Base-by-base conservation (phyloP, 371 early-diverging fungal species). In the Syncephalis plumigaleata region DNA sequence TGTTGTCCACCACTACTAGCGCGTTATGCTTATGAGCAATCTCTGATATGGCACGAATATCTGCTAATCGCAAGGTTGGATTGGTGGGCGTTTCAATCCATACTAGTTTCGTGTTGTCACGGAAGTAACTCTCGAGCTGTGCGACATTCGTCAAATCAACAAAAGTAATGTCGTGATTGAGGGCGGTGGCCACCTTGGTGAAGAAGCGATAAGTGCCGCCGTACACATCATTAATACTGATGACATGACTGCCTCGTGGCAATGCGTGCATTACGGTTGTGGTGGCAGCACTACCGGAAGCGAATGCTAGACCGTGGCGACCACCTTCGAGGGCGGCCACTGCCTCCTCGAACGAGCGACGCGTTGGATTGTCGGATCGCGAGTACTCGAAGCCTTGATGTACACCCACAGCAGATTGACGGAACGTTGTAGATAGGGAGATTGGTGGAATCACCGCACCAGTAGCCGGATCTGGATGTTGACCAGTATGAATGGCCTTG, bases 41-140 rank as follows among this genome's bases (percentile, higher is more conserved):
- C 45, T 81, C 67, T 36, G 88, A 78, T 39, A 92, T 73, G 9
- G 86, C 87, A 22, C 62, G 60, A 58, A 97, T 95, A 59, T 97
- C 96, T 36, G 89, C 88, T 45, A 95, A 64, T 23, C 87, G 82
- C 44, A 97, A 73, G 21, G 92, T 93, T 39, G 97, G 95, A 72
- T 97, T 97, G 55, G 96, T 91, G 26, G 93, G 95, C 18, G 92
- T 83, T 66, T 95, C 95, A 55, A 93, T 68, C 95, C 93, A 95
- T 43, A 95, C 76, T 46, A 87, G 58, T 56, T 76, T 76, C 48
- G 89, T 91, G 68, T 85, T 83, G 39, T 64, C 65, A 63, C 68
- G 69, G 53, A 91, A 68, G 49, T 64, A 67, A n/a, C 54, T 39
- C 55, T 66, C 65, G 47, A 91, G 60, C 57, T 74, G 76, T 39